Conservation (phyloP, 2,329 filamentous ascomycete genomes). For the Alternaria burnsii region DNA sequence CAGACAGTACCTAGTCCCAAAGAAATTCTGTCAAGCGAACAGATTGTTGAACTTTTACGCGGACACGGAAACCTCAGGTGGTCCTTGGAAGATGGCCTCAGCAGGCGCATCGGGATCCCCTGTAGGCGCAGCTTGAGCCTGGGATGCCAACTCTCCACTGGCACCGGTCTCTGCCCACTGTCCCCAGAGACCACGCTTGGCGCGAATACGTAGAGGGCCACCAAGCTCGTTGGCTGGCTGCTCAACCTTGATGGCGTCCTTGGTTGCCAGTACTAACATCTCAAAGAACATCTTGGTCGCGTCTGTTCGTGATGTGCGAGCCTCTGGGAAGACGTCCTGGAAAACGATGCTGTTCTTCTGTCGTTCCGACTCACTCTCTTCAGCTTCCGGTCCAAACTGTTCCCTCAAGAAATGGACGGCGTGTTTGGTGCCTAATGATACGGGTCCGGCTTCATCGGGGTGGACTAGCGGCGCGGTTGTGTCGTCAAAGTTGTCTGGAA, state of each 20-base stretch:
- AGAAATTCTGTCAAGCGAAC: slow-evolving; percentile 15
- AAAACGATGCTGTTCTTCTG: slow-evolving; percentile 83
- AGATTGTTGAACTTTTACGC: slow-evolving; percentile 27
- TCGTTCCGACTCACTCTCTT: slow-evolving; percentile 72
- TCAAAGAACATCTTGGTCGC: slow-evolving; percentile 99
- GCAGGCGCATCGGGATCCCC: slow-evolving; percentile 29
- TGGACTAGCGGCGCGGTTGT: slow-evolving; percentile 79
- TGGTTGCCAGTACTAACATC: slow-evolving; percentile 91
- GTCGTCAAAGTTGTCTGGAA: slow-evolving; percentile 74
- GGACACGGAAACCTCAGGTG: slow-evolving; percentile 32
- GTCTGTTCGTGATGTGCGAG: slow-evolving; percentile 81
- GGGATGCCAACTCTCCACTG: slow-evolving; percentile 37
- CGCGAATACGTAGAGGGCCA: slow-evolving; percentile 81
- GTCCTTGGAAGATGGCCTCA: slow-evolving; percentile 31
- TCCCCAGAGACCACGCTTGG: slow-evolving; percentile 96
- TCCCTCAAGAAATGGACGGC: slow-evolving; percentile 94
- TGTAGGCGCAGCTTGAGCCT: slow-evolving; percentile 28
- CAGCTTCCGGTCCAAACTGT: slow-evolving; percentile 78
- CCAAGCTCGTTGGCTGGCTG: slow-evolving; percentile 77
- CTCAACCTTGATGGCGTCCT: slow-evolving; percentile 97
- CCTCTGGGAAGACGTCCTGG: slow-evolving; percentile 87
- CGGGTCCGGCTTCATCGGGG: slow-evolving; percentile 82
- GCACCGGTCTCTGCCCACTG: slow-evolving; percentile 81
- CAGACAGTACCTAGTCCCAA: slow-evolving; percentile 27
- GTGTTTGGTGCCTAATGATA: slow-evolving; percentile 91